Evolutionary conservation across 192 early-diverging fungal species (phyloP).

Genomic region (Gaertneriomyces semiglobifer): DNA sequence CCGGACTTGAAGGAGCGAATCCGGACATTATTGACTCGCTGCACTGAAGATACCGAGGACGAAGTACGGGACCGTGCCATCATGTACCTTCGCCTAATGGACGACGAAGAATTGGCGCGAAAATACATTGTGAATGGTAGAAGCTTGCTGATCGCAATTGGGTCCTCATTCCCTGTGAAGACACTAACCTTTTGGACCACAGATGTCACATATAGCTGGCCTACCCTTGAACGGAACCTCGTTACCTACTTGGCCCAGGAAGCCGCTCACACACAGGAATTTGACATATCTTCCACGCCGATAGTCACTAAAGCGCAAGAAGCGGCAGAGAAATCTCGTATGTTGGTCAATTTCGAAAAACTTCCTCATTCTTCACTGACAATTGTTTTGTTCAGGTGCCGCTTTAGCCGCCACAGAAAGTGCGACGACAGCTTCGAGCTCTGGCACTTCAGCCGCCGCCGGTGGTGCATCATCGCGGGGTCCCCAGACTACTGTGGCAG

Average conservation of each 20-base stretch:
- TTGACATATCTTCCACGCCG: conserved; percentile 76
- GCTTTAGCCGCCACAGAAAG: conserved; percentile 36
- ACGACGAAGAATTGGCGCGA: conserved; percentile 56
- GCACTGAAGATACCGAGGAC: conserved; percentile 96
- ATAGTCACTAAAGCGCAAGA: conserved; percentile 84
- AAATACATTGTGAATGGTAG: conserved; percentile 80
- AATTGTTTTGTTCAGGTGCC: conserved; percentile 29
- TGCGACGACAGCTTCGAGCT: conserved; percentile 4
- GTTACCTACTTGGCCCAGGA: conserved; percentile 78
- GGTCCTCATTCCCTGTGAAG: background rate
- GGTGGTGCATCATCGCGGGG: no score
- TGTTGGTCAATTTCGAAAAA: background rate
- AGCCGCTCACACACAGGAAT: conserved; percentile 55
- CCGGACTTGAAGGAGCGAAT: conserved; percentile 68
- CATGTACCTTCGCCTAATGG: conserved; percentile 78
- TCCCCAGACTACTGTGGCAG: conserved; percentile 13
- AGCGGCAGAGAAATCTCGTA: conserved; percentile 70
- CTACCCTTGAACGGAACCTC: conserved; percentile 80
- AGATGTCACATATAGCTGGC: conserved; percentile 83
- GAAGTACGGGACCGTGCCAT: conserved; percentile 96
- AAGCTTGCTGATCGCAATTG: conserved; percentile 10
- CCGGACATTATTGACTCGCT: conserved; percentile 77
- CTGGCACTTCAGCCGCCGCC: conserved; percentile 7
- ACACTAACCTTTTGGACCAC: conserved; percentile 3
- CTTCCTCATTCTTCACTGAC: background rate